Evolutionary conservation across 345 rosid species (phyloP).

Genomic region (Stellera chamaejasme): DNA sequence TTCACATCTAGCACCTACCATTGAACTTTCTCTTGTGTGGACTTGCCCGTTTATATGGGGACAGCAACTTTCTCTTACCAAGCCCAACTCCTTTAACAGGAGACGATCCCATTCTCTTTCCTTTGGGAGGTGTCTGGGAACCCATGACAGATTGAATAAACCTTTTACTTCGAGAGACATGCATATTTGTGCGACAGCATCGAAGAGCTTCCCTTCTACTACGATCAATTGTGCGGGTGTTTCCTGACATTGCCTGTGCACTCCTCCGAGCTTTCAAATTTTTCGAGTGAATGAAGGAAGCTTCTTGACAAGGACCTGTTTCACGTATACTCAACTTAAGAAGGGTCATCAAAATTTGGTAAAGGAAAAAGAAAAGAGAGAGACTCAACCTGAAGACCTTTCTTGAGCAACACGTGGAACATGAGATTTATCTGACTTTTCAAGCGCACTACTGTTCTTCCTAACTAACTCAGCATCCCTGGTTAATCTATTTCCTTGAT

Average conservation of each 20-base stretch:
- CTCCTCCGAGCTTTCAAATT: slow-evolving; percentile 21
- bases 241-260: slow-evolving; percentile 14
- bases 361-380: neutral
- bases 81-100: slow-evolving; percentile 28
- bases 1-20: no score
- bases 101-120: slow-evolving; percentile 22
- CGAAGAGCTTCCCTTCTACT: slow-evolving; percentile 27
- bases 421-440: slow-evolving; percentile 20
- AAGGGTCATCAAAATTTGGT: neutral
- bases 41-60: no score
- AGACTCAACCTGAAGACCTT: slow-evolving; percentile 31
- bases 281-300: neutral
- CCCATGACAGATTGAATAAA: slow-evolving; percentile 23
- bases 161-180: slow-evolving; percentile 19
- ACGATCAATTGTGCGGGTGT: slow-evolving; percentile 9
- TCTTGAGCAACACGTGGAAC: slow-evolving; percentile 14
- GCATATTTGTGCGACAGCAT: slow-evolving; percentile 22
- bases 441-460: slow-evolving; percentile 16
- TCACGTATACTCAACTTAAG: no score
- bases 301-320: no score
- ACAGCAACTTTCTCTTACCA: neutral
- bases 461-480: slow-evolving; percentile 13
- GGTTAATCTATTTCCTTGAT: slow-evolving; percentile 13
- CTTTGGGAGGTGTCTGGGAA: slow-evolving; percentile 4
- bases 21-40: no score